These are phyloP conservation scores for Paecilomyces sp. DNA, from an alignment of 2,329 filamentous ascomycete genomes.

Conservation along the genomic window DNA sequence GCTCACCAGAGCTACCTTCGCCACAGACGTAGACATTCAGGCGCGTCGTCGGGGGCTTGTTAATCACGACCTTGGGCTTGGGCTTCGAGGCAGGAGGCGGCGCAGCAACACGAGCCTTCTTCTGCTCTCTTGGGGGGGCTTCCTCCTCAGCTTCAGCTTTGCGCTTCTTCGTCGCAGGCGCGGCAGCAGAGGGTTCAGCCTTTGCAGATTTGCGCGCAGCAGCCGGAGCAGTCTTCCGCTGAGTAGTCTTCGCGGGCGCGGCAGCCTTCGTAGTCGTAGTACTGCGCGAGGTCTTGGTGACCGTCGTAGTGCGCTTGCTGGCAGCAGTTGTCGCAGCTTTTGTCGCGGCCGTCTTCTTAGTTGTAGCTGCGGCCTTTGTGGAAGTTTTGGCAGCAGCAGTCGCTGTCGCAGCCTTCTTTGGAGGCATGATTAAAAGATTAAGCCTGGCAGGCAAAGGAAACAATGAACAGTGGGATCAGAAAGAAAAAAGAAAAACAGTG, in stretches of 20 bases:
- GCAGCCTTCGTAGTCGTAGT: constrained; percentile 5
- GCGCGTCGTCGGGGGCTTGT: constrained; percentile 47
- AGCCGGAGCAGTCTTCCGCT: constrained; percentile 12
- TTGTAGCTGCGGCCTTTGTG: constrained; percentile 11
- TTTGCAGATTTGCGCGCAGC: constrained; percentile 8
- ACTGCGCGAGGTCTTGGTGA: neutral
- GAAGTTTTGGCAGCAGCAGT: constrained; percentile 15
- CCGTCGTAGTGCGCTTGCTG: neutral
- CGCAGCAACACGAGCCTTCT: constrained; percentile 19
- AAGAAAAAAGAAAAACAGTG: neutral
- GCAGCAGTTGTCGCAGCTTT: neutral
- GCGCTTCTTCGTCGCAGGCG: constrained; percentile 23
- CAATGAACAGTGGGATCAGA: neutral
- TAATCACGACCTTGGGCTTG: constrained; percentile 47
- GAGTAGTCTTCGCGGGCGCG: constrained; percentile 8
- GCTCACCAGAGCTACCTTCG: constrained; percentile 72
- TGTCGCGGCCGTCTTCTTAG: constrained; percentile 5
- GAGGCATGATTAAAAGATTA: constrained; percentile 15
- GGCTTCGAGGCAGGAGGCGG: constrained; percentile 21
- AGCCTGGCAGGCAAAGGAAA: neutral
- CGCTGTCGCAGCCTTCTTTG: constrained; percentile 24
- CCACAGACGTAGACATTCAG: constrained; percentile 76
- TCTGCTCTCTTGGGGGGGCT: constrained; percentile 19
- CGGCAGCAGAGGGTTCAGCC: constrained; percentile 4
- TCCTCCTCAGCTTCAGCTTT: constrained; percentile 23